A percentile compares a stretch with the other conserved stretches of the same genome.
Conservation (phyloP, 164 flowering plant species). For the Echeveria elegans region DNA sequence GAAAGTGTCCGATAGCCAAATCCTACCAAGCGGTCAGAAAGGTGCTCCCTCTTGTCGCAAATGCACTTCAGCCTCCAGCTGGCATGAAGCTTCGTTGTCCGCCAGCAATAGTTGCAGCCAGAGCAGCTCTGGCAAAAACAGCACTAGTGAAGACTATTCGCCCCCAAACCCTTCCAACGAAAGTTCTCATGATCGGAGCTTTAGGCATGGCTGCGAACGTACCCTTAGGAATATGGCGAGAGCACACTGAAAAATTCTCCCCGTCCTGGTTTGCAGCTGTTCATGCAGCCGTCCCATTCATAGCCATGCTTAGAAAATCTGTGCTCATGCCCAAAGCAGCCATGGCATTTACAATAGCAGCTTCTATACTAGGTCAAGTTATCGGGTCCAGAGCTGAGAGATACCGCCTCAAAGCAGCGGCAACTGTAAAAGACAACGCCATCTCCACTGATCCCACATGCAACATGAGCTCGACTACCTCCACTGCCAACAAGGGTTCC, state of each 20-base stretch:
- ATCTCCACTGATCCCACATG: too few species aligned
- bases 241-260: conserved; percentile 76
- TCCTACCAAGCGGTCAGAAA: conserved; percentile 81
- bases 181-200: conserved; percentile 71
- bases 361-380: conserved; percentile 91
- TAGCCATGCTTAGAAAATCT: conserved; percentile 69
- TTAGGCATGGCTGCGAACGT: conserved; percentile 96
- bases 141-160: conserved; percentile 80
- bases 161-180: conserved; percentile 77
- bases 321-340: conserved; percentile 94
- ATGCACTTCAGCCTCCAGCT: conserved; percentile 71
- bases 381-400: conserved; percentile 96
- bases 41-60: conserved; percentile 81
- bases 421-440: too few species aligned
- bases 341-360: conserved; percentile 95
- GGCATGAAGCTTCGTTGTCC: conserved; percentile 80
- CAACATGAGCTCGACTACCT: too few species aligned
- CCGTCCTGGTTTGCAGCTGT: conserved; percentile 75
- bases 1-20: conserved; percentile 94
- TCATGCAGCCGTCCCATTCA: conserved; percentile 93
- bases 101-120: conserved; percentile 79
- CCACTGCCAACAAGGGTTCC: not conserved
- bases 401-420: conserved; percentile 49
- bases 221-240: conserved; percentile 45
- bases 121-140: conserved; percentile 85